Conservation (phyloP, 331 rosid species). For the Malus hybrid region DNA sequence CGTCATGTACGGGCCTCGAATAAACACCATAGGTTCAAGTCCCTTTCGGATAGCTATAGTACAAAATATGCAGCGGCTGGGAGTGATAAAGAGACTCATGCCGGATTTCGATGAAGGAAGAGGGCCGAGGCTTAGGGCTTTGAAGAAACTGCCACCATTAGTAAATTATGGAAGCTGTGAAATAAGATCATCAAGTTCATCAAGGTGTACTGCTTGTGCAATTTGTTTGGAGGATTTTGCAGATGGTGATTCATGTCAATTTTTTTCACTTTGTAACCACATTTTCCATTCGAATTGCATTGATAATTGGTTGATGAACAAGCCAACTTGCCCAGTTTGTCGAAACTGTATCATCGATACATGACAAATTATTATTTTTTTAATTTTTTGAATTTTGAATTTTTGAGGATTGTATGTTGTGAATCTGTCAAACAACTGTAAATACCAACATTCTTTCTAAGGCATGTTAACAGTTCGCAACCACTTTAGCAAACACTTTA, state of each 20-base stretch:
- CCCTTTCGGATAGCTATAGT: constrained; percentile 13
- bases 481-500: background rate
- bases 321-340: constrained; percentile 29
- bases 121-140: constrained; percentile 32
- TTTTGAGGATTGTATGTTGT: background rate
- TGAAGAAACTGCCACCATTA: constrained; percentile 42
- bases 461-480: background rate
- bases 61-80: constrained; percentile 16
- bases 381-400: background rate
- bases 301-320: constrained; percentile 27
- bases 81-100: constrained; percentile 14
- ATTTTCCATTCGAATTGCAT: constrained; percentile 33
- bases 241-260: constrained; percentile 24
- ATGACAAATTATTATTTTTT: background rate
- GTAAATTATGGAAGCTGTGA: constrained; percentile 32
- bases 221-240: constrained; percentile 31
- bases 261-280: constrained; percentile 23
- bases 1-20: background rate
- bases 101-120: constrained; percentile 18
- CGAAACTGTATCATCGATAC: constrained; percentile 17
- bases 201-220: background rate
- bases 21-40: background rate
- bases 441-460: background rate
- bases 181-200: background rate
- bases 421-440: background rate